These are phyloP conservation scores for Penicillium sp. DNA, from an alignment of 2,329 filamentous ascomycete genomes.

Conservation along the genomic window DNA sequence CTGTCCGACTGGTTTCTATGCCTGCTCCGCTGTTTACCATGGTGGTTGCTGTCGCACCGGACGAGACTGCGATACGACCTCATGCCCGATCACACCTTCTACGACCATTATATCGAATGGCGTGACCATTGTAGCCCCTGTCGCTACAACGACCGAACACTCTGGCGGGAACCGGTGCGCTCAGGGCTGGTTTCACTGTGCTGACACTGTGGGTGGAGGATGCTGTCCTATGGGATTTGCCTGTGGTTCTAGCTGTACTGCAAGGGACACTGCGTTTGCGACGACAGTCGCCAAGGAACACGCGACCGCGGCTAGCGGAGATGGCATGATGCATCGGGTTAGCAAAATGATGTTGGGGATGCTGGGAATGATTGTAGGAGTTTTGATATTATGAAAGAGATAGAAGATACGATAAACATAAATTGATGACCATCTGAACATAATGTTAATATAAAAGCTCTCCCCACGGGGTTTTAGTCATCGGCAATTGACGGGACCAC, in stretches of 20 bases:
- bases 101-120: conserved; percentile 65
- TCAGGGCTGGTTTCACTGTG: conserved; percentile 74
- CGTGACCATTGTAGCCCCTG: conserved; percentile 67
- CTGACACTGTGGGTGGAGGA: conserved; percentile 64
- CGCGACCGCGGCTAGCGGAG: conserved; percentile 12
- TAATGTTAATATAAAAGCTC: neutral
- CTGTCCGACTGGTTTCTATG: conserved; percentile 90
- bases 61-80: conserved; percentile 76
- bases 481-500: neutral
- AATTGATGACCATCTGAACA: neutral
- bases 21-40: conserved; percentile 75
- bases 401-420: neutral
- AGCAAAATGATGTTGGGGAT: neutral
- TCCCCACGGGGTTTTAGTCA: conserved; percentile 15
- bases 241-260: conserved; percentile 73
- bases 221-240: conserved; percentile 79
- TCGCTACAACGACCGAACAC: conserved; percentile 42
- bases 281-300: conserved; percentile 48
- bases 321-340: neutral
- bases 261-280: conserved; percentile 52
- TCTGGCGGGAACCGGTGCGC: conserved; percentile 57
- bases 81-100: conserved; percentile 67
- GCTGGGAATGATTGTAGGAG: conserved; percentile 5
- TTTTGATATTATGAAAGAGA: neutral
- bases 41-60: conserved; percentile 89